These are phyloP conservation scores for Sporothrix brunneoviolacea DNA, from an alignment of 2,329 filamentous ascomycete species.

Conservation along the genomic window DNA sequence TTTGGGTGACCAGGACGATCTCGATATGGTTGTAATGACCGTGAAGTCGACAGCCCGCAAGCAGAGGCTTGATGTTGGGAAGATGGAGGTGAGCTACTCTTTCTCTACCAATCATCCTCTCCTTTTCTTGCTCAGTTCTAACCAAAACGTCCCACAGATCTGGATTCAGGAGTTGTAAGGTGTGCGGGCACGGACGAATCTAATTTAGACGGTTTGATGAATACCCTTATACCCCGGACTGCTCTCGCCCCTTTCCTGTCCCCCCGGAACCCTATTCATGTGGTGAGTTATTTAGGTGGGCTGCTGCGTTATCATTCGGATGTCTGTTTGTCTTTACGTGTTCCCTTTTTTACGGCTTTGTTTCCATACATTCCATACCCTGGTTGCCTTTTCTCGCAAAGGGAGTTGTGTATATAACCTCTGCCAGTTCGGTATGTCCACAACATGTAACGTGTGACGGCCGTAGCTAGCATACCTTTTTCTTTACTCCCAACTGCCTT, in stretches of 20 bases:
- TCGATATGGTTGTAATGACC: conserved; percentile 75
- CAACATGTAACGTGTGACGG: no score
- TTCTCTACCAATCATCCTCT: background rate
- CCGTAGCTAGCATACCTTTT: no score
- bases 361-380: background rate
- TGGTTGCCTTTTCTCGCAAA: background rate
- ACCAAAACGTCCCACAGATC: conserved; percentile 19
- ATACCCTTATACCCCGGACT: conserved; percentile 5
- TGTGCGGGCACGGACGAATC: background rate
- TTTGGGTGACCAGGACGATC: conserved; percentile 91
- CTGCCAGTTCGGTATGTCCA: no score
- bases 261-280: background rate
- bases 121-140: background rate
- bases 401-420: no score
- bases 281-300: background rate
- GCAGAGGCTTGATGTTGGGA: conserved; percentile 75
- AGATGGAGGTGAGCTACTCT: conserved; percentile 76
- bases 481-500: no score
- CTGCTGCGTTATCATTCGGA: background rate
- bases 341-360: background rate
- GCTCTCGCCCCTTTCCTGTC: no score
- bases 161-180: conserved; percentile 29
- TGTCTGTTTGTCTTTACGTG: background rate
- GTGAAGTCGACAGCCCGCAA: conserved; percentile 63
- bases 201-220: background rate